Evolutionary conservation across 2,329 filamentous ascomycete species (phyloP).

Genomic region (Neofusicoccum sp.): DNA sequence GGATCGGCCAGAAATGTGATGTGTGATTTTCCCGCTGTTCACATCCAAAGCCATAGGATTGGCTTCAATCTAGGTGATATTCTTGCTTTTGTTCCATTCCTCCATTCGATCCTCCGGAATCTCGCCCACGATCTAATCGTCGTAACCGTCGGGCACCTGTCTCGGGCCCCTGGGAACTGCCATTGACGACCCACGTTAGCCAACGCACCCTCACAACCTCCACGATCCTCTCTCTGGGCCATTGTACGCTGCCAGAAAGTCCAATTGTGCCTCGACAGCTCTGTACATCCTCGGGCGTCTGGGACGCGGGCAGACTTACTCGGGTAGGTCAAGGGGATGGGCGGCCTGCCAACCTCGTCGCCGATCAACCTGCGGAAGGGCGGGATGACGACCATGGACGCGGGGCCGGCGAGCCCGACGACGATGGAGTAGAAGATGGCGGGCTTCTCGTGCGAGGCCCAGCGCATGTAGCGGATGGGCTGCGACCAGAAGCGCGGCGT

Average conservation of each 20-base stretch:
- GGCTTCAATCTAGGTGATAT: neutral
- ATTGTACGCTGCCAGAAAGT: neutral
- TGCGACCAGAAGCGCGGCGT: conserved; percentile 80
- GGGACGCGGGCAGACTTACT: conserved; percentile 61
- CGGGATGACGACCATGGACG: conserved; percentile 70
- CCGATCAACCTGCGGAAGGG: conserved; percentile 72
- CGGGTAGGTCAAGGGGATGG: conserved; percentile 87
- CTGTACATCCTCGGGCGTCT: neutral
- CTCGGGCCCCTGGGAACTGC: conserved; percentile 52
- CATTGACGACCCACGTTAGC: conserved; percentile 20
- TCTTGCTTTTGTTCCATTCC: conserved; percentile 11
- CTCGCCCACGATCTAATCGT: conserved; percentile 37
- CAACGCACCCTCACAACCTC: neutral
- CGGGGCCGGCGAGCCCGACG: conserved; percentile 73
- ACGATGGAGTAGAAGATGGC: conserved; percentile 87
- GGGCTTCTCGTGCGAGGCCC: conserved; percentile 84
- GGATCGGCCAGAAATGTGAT: neutral
- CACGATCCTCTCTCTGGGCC: neutral
- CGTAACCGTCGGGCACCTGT: conserved; percentile 49
- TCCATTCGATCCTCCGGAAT: neutral
- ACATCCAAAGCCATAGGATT: neutral
- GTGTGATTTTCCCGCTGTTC: neutral
- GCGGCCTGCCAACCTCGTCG: conserved; percentile 67
- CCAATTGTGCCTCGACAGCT: neutral
- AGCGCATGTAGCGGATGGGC: conserved; percentile 83